phyloP scores from a whole-genome alignment of 2,329 filamentous ascomycete species.

The Onygenales sp. region DNA sequence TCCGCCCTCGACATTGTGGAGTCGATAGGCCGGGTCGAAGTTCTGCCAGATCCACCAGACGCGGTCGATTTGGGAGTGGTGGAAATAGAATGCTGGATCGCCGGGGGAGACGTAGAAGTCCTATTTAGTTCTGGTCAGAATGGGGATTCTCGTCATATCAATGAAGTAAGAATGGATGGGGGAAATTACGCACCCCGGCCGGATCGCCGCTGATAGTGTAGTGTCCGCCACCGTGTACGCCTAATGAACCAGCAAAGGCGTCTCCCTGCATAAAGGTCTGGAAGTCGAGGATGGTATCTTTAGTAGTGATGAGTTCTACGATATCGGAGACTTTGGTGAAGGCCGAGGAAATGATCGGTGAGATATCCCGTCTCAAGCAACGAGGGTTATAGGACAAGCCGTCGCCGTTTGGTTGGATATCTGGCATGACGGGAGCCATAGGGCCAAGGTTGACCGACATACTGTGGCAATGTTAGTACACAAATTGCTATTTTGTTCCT shows the following conservation, averaged over 20 bases:
- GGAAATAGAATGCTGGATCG: conserved; percentile 11
- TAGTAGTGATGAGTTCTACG: neutral
- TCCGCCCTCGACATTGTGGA: neutral
- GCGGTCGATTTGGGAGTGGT: conserved; percentile 9
- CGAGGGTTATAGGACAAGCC: conserved; percentile 22
- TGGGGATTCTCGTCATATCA: neutral
- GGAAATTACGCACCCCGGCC: neutral
- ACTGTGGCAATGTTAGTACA: conserved; percentile 6
- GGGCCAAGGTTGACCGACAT: conserved; percentile 30
- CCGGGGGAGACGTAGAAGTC: conserved; percentile 1
- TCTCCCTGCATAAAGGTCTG: neutral
- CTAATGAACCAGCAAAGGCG: neutral
- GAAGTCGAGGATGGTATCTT: neutral
- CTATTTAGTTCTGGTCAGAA: neutral
- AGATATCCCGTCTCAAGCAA: conserved; percentile 29
- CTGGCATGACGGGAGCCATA: conserved; percentile 7
- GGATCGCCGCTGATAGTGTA: neutral
- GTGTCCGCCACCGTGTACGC: conserved; percentile 2
- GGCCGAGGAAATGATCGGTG: conserved; percentile 10
- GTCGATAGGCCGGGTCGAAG: neutral
- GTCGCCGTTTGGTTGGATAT: conserved; percentile 6
- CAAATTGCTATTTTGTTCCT: neutral
- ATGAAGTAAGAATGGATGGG: neutral
- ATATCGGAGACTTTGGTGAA: neutral
- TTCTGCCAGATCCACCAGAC: conserved; percentile 11